Percentiles rank a stretch among this genome's conserved stretches.
phyloP scores from a whole-genome alignment of 495 filamentous ascomycete species.

The Neurospora sp. region DNA sequence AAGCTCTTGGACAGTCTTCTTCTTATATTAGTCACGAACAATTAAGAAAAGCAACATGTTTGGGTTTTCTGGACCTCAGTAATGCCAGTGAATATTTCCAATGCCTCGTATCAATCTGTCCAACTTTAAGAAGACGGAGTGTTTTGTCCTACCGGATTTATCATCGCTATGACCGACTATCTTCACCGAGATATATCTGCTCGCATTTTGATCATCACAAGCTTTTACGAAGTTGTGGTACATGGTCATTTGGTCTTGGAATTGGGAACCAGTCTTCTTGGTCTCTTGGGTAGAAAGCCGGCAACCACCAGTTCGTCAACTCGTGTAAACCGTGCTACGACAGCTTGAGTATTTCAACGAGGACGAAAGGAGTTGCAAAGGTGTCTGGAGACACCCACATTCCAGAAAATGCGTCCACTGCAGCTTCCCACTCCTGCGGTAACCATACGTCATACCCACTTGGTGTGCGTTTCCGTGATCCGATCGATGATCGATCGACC shows the following conservation, averaged over 20 bases:
- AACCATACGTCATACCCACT: not conserved
- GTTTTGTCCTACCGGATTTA: not conserved
- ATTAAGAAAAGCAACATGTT: not conserved
- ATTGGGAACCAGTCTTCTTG: not conserved
- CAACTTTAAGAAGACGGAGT: not conserved
- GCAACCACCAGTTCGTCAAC: not conserved
- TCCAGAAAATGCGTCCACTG: not conserved
- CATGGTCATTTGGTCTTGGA: not conserved
- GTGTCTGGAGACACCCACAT: not conserved
- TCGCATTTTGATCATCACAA: not conserved
- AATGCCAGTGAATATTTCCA: not conserved
- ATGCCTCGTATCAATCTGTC: not conserved
- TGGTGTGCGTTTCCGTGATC: not conserved
- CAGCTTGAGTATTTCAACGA: not conserved
- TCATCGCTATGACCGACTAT: too few relatives aligned
- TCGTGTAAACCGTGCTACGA: not conserved
- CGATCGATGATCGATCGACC: not conserved
- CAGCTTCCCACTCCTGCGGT: not conserved
- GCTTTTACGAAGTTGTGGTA: not conserved
- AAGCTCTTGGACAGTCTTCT: not conserved
- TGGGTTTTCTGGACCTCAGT: not conserved
- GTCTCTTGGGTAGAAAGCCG: not conserved
- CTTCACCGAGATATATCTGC: not conserved
- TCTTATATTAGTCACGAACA: not conserved
- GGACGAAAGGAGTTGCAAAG: not conserved